These are phyloP conservation scores for Thielaviopsis musarum DNA, from an alignment of 2,329 filamentous ascomycete genomes.

Conservation along the genomic window DNA sequence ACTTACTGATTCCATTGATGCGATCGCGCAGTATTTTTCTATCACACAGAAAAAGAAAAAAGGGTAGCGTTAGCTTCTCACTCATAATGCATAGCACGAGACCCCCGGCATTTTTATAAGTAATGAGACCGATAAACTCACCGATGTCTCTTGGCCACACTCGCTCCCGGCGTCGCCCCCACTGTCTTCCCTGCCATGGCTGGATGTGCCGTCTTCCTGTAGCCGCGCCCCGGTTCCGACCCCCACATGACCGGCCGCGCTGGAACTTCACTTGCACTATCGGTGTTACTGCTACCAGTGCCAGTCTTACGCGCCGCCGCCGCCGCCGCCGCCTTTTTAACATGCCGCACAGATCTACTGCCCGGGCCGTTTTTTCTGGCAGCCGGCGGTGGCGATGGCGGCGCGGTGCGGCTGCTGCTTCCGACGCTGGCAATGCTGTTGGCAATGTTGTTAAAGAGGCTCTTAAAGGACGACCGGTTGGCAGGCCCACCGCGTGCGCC, in stretches of 20 bases:
- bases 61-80: background rate
- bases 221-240: background rate
- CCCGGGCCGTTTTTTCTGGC: background rate
- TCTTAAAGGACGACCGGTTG: background rate
- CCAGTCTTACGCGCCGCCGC: too few species aligned
- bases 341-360: background rate
- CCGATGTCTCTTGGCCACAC: background rate
- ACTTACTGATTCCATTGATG: constrained; percentile 34
- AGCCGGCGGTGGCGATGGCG: background rate
- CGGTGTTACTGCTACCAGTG: background rate
- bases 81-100: background rate
- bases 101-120: too few species aligned
- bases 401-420: background rate
- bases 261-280: background rate
- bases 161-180: background rate
- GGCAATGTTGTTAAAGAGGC: background rate
- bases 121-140: background rate
- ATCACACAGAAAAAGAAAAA: background rate
- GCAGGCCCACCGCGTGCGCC: constrained; percentile 11
- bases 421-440: background rate
- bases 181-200: background rate
- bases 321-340: background rate
- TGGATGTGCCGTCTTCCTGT: background rate
- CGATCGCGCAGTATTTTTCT: constrained; percentile 33
- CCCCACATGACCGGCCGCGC: background rate